phyloP scores from a whole-genome alignment of 768 basidiomycete genomes.

The Lactarius sp. region DNA sequence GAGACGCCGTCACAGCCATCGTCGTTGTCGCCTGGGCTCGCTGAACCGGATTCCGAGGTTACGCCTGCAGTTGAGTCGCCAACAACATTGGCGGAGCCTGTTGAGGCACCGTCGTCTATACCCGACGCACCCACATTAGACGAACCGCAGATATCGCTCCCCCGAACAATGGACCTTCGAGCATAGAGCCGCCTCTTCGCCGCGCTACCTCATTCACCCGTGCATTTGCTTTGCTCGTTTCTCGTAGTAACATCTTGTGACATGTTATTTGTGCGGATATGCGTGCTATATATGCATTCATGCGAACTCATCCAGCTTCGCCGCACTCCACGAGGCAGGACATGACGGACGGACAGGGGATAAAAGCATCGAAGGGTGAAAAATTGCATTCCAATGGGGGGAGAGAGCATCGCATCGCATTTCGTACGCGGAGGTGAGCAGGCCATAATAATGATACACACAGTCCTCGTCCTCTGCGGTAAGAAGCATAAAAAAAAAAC shows the following conservation, averaged over 20 bases:
- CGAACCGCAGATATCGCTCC: conserved; percentile 24
- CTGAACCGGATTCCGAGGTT: background rate
- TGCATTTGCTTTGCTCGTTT: background rate
- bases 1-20: background rate
- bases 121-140: conserved; percentile 16
- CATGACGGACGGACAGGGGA: background rate
- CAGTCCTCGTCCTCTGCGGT: conserved; percentile 21
- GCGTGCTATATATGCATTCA: background rate
- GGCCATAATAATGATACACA: conserved; percentile 25
- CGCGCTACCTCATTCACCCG: background rate
- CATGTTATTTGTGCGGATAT: conserved; percentile 1
- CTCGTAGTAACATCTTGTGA: background rate
- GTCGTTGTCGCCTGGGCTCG: background rate
- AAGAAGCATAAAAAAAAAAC: conserved; percentile 1
- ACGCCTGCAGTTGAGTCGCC: background rate
- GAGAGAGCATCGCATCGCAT: conserved; percentile 1
- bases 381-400: conserved; percentile 2
- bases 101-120: background rate
- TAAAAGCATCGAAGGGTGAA: too few relatives aligned
- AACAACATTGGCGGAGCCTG: background rate
- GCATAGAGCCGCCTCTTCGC: conserved; percentile 25
- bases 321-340: background rate
- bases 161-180: conserved; percentile 27
- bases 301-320: background rate
- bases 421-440: conserved; percentile 15